Evolutionary conservation across 1,284 basidiomycete genomes (phyloP), one percentile per base, ranked within the genome.

Genomic region (Stereum hirsutum): DNA sequence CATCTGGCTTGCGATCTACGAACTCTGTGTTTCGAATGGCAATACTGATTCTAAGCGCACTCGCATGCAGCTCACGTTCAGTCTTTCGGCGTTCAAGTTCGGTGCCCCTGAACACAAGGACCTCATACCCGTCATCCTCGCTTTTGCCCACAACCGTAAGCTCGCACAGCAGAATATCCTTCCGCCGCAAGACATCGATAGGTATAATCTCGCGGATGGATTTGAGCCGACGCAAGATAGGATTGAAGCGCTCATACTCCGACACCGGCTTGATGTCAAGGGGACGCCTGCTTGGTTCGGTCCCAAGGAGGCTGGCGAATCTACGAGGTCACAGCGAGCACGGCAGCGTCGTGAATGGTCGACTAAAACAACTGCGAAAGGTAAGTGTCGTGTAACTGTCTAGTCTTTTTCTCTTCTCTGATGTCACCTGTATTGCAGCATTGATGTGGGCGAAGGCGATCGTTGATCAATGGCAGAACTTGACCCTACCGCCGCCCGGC

Each of bases 1-100:
- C n/a, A n/a, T 46, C 37, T 48, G 47, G 47, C 12, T 43, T 7
- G 10, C n/a, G 4, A 39, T 47, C 12, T 47, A 47, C n/a, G 6
- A 48, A 10, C 33, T 47, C 26, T 47, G 37, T 24, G 40, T 30
- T 27, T n/a, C n/a, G n/a, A 31, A 19, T 11, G 34, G 20, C 8
- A n/a, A 11, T 4, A 25, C 32, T 21, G 21, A 25, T 35, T 35
- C 6, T 35, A 10, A 8, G 15, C 15, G 33, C 14, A 28, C n/a
- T 5, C 20, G 17, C 14, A 17, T 10, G 25, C 39, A 25, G 28
- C 26, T 32, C n/a, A 15, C 10, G 27, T 47, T 48, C 34, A 36
- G 38, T 23, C 37, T 48, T 24, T 15, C 47, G 5, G 41, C 46
- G 3, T 35, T 31, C 7, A 42, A 28, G 5, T 48, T 40, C 8